phyloP scores from a whole-genome alignment of 108 stramenopile genomes.

The Ochromonas danica region DNA sequence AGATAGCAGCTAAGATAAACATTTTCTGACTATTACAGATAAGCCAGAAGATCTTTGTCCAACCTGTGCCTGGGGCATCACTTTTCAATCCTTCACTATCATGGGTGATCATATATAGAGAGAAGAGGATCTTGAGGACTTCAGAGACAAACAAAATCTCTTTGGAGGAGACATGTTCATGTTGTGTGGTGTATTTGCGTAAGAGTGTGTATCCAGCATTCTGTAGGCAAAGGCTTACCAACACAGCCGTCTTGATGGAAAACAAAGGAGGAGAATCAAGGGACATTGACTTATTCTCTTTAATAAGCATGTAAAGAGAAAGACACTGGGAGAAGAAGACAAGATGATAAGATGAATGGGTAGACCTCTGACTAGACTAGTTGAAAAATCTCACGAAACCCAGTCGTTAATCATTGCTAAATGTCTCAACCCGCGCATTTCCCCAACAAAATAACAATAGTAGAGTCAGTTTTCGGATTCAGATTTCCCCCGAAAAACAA shows the following conservation, averaged over 20 bases:
- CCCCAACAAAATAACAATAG: no score
- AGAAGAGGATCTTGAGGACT: conserved; percentile 43
- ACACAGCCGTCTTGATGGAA: conserved; percentile 37
- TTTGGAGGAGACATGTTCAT: conserved; percentile 78
- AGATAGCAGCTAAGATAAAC: conserved; percentile 77
- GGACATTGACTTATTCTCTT: conserved; percentile 1
- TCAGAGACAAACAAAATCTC: conserved; percentile 48
- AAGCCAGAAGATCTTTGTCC: conserved; percentile 49
- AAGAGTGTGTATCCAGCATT: conserved; percentile 74
- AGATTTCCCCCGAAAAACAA: no score
- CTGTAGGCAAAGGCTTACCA: conserved; percentile 45
- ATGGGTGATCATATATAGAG: conserved; percentile 41
- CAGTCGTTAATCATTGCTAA: no score
- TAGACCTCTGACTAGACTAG: no score
- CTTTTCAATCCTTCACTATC: neutral
- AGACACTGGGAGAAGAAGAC: no score
- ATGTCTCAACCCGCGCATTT: no score
- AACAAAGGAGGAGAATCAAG: neutral
- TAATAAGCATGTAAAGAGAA: neutral
- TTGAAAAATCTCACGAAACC: no score
- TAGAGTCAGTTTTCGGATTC: no score
- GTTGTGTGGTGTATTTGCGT: conserved; percentile 72
- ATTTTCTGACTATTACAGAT: conserved; percentile 72
- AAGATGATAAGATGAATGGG: no score
- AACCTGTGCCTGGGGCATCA: neutral